These are phyloP conservation scores for Myochromella boudieri DNA, from an alignment of 768 basidiomycete genomes.

Conservation along the genomic window DNA sequence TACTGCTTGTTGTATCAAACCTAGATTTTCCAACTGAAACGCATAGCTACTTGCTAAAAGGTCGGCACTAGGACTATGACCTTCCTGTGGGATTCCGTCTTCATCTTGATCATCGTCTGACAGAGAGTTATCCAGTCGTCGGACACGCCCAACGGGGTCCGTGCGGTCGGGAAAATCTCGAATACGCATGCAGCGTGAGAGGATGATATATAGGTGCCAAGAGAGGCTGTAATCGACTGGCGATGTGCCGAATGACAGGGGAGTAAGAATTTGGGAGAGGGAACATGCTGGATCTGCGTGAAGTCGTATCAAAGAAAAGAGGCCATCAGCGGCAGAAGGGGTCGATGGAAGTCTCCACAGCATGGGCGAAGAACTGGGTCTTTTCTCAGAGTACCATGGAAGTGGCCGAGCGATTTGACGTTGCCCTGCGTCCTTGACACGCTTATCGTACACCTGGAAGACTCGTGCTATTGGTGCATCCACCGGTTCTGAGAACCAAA, in stretches of 20 bases:
- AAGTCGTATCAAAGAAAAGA: constrained; percentile 81
- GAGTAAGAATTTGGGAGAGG: constrained; percentile 66
- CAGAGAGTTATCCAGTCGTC: constrained; percentile 25
- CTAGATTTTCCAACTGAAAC: constrained; percentile 77
- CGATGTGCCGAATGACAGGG: constrained; percentile 72
- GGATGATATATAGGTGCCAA: constrained; percentile 91
- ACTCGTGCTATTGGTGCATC: constrained; percentile 71
- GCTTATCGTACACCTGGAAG: constrained; percentile 58
- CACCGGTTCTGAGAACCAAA: constrained; percentile 85
- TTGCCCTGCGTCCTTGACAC: constrained; percentile 32
- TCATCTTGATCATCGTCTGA: constrained; percentile 35
- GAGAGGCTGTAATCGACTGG: constrained; percentile 80
- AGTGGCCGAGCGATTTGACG: constrained; percentile 49
- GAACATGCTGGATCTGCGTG: constrained; percentile 71
- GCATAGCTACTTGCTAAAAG: constrained; percentile 83
- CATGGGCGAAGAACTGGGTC: constrained; percentile 14
- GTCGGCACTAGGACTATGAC: constrained; percentile 85
- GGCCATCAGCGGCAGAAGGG: constrained; percentile 60
- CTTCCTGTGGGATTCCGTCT: constrained; percentile 51
- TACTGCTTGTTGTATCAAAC: constrained; percentile 79
- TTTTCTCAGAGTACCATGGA: constrained; percentile 49
- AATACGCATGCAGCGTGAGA: constrained; percentile 78
- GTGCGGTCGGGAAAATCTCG: constrained; percentile 89
- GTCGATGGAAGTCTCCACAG: constrained; percentile 44
- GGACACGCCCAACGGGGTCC: constrained; percentile 35